Base-by-base conservation (phyloP, 2,329 filamentous ascomycete genomes). In the Pseudogymnoascus sp. region DNA sequence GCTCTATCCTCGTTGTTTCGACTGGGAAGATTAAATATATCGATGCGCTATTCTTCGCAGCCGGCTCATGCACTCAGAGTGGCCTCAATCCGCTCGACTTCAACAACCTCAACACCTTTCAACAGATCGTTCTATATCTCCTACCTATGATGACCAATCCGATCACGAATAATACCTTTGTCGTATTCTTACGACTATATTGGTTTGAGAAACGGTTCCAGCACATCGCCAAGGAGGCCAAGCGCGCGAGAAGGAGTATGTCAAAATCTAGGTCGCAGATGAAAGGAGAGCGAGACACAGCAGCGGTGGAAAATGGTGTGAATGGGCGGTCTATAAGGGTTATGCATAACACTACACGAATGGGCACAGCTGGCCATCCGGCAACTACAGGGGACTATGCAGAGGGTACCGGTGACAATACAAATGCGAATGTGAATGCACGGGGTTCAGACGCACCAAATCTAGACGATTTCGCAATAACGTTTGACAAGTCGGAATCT, bases 121-220 rank as follows among this genome's bases (percentile, higher is more conserved):
- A 91, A 72, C 89, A 95, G 76, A 74, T 90, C 44, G 81, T 89
- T 60, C 77, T 96, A 26, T 92, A 88, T 70, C 70, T 92, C 6
- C 80, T 90, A 42, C 80, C 88, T 3, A 87, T 91, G 80, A 70
- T 91, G 11, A 86, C 88, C 26, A 96, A 91, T 60, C 92, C 92
- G 0, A 95, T 96, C 65, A 87, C 89, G 56, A 88, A 96, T 70
- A 87, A 96, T 72, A 85, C 89, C 1, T 89, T 85, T 50, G 91
- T 99, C 50, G 95, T 99, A 7, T 93, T 96, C 69, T 82, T 97
- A 13, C 89, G 95, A 26, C 80, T 99, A 1, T 97, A 96, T 76
- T 99, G 93, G 93, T 99, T 99, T 73, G 93, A 99, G 76, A 96
- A 96, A 75, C 86, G 93, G 7, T 97, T 99, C 73, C 89, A 96